Base-by-base conservation (phyloP, 1,284 basidiomycete genomes). In the Rugosomyces carneus region DNA sequence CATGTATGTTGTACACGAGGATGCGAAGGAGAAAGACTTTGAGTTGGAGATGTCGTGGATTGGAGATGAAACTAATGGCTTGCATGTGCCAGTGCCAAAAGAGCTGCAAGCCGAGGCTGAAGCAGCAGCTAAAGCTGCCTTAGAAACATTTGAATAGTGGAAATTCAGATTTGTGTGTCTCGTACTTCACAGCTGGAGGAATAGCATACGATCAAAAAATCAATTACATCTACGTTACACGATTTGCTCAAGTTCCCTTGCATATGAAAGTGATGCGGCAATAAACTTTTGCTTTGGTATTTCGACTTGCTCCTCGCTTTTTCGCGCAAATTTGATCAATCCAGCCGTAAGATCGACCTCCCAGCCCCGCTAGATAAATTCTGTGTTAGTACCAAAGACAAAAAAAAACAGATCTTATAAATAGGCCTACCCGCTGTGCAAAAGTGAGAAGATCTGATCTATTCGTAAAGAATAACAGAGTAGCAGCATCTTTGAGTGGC, bases 41-140 rank as follows among this genome's bases (percentile, higher is more conserved):
- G 96, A 99, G 65, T 78, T 99, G 19, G 96, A 99, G 67, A 80
- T 99, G 76, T 91, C 93, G 31, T 99, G 96, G 96, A 82, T 98
- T 50, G 83, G 93, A 23, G 76, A 83, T 21, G 92, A 96, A 68
- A 90, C 89, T 18, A 82, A 85, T 21, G 82, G 81, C 39, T 68
- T 84, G 44, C 93, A 98, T 65, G 71, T 79, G 24, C 75, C 81
- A 10, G 91, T 99, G 44, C 95, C 95, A 24, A 80, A 79, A 48
- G 92, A 93, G 36, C 70, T 98, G 50, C 73, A 85, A 41, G 76
- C 82, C 20, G 92, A 94, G 61, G 96, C 95, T 32, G 89, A 96
- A 60, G 74, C 73, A 47, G 88, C 88, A 67, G 96, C 94, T 3
- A 93, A 89, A 70, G 90, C 87, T 45, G 84, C 89, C 24, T 65